Evolutionary conservation across 2,329 filamentous ascomycete species (phyloP), one percentile per base, ranked within the genome.

Genomic region (Epichloe typhina): DNA sequence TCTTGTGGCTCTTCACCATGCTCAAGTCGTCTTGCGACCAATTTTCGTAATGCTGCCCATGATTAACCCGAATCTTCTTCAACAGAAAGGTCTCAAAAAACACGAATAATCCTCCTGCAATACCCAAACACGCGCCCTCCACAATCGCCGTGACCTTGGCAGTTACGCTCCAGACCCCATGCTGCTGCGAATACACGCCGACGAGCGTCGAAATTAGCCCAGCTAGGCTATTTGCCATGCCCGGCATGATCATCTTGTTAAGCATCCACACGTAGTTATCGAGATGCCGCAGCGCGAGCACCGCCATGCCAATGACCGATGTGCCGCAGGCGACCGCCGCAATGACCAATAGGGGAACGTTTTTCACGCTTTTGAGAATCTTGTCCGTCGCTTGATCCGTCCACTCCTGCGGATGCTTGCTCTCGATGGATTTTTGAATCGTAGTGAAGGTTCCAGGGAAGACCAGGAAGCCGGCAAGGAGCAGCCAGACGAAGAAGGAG

Each of bases 211-310:
- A 71, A 6, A 78, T 64, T 31, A 77, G 55, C 1, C 75, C 76
- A 5, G 72, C 74, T 13, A 72, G 55, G 13, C 70, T 71, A 58
- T 76, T 76, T 48, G 76, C 60, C 12, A 68, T 56, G 0, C 66
- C 63, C 1, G 68, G 69, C 53, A 76, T 52, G 55, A 78, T 75
- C 12, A 79, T 62, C 51, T 69, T 66, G 57, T 77, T 75, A 8
- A 76, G 64, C 21, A 78, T 63, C 75, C 74, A 80, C 17, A 77
- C 66, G 51, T 77, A 77, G 55, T 79, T 78, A 15, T 60, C 57
- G 39, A 68, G 61, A 62, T 72, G 72, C 19, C 64, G 61, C 48
- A 66, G 62, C 53, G 67, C 73, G n/a, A 79, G 61, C 57, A 63
- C 66, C 3, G 66, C 47, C 57, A 73, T 71, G 3, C 72, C 61